Base-by-base conservation (phyloP, 331 rosid species). In the Acacia concinna region DNA sequence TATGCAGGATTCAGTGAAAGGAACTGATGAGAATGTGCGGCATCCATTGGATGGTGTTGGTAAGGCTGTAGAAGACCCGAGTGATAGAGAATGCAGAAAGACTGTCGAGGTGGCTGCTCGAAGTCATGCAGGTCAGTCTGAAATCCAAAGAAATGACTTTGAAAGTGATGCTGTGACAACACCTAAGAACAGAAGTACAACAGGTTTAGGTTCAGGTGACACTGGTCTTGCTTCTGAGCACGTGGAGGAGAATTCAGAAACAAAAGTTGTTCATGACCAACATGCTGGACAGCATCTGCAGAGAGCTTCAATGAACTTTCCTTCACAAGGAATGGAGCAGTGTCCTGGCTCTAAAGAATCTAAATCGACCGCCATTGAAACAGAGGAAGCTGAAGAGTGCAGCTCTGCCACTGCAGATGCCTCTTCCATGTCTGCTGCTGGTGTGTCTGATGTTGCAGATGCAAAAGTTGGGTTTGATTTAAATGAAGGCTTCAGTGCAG, bases 391-490 rank as follows among this genome's bases (percentile, higher is more conserved):
- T 2, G 83, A 71, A 81, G 89, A 87, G 30, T 49, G 80, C 43
- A 75, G 80, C 20, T 73, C 57, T 56, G 71, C 87, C 43, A 51
- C 57, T 80, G 85, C 78, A 43, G 79, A 75, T 74, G 71, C 82
- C 38, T 70, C 84, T 70, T 81, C 85, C 14, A 6, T 67, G 40
- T 73, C 85, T 77, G 82, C 79, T 38, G 51, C 81, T 4, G 83
- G 72, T 60, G 66, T 71, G 54, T 84, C 89, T 17, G 90, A 78
- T 80, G 54, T 59, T 14, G 49, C 44, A 7, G 84, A 81, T 78
- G 88, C 84, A 40, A 93, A 83, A 79, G 85, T 89, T 79, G 92
- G 78, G 80, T 93, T 93, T 76, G 97, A 93, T 83, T 85, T 93
- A 80, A 93, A 93, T 35, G 97, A 91, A 81, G 93, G 94, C 31